Evolutionary conservation across 73 alveolate species (phyloP).

Genomic region (Loxodes magnus): DNA sequence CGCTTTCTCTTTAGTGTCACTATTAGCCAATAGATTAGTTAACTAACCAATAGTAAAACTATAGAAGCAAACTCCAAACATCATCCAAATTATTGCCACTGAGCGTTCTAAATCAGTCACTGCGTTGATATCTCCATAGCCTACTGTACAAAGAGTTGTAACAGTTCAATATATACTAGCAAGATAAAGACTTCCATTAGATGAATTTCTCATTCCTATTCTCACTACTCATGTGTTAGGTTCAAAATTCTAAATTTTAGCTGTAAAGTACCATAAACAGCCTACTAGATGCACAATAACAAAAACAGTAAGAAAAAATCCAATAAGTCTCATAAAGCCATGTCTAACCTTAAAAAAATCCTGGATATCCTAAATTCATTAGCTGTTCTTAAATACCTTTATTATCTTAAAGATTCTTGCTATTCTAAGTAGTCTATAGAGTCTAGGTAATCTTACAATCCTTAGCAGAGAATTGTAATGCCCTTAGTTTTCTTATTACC

Average conservation of each 20-base stretch:
- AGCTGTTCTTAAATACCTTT: slow-evolving; percentile 6
- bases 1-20: slow-evolving; percentile 30
- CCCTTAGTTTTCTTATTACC: too few relatives aligned
- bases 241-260: slow-evolving; percentile 47
- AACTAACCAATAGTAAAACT: slow-evolving; percentile 58
- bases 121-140: slow-evolving; percentile 66
- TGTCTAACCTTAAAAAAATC: slow-evolving; percentile 39
- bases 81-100: slow-evolving; percentile 38
- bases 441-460: slow-evolving; percentile 33
- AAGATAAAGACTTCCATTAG: slow-evolving; percentile 14
- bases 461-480: too few relatives aligned
- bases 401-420: slow-evolving; percentile 18
- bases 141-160: slow-evolving; percentile 56
- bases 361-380: slow-evolving; percentile 7
- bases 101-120: slow-evolving; percentile 32
- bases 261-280: slow-evolving; percentile 64
- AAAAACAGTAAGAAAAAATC: slow-evolving; percentile 37
- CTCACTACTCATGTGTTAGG: slow-evolving; percentile 86
- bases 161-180: slow-evolving; percentile 58
- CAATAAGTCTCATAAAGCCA: slow-evolving; percentile 50
- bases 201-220: slow-evolving; percentile 23
- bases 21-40: slow-evolving; percentile 29
- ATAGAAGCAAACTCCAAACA: slow-evolving; percentile 59
- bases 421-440: slow-evolving; percentile 28
- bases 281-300: slow-evolving; percentile 66